Conservation (phyloP, 2,329 filamentous ascomycete species). For the Colletotrichum musae region DNA sequence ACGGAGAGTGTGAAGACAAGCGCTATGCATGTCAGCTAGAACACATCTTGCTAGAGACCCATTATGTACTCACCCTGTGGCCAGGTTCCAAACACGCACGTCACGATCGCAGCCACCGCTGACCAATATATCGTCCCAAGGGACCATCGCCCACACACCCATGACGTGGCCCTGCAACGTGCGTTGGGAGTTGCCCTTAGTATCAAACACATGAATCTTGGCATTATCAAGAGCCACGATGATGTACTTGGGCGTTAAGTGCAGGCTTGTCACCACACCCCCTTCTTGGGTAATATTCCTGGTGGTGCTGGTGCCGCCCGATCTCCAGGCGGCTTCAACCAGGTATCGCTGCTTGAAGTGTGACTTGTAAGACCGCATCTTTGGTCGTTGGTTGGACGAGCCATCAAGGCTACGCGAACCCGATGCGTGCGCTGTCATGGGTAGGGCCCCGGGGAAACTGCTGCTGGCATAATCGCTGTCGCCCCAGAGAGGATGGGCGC, state of each 20-base stretch:
- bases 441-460: slow-evolving; percentile 62
- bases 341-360: slow-evolving; percentile 99
- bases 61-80: slow-evolving; percentile 80
- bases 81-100: slow-evolving; percentile 96
- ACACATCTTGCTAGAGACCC: background rate
- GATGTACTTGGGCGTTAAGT: slow-evolving; percentile 95
- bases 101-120: slow-evolving; percentile 97
- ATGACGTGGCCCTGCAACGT: slow-evolving; percentile 96
- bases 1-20: slow-evolving; percentile 84
- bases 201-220: slow-evolving; percentile 98
- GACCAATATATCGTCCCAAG: slow-evolving; percentile 94
- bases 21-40: slow-evolving; percentile 60
- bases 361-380: slow-evolving; percentile 88
- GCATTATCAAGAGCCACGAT: slow-evolving; percentile 98
- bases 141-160: slow-evolving; percentile 99
- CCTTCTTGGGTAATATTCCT: slow-evolving; percentile 96
- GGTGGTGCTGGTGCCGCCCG: slow-evolving; percentile 86
- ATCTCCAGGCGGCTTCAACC: slow-evolving; percentile 96
- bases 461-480: slow-evolving; percentile 50
- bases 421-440: slow-evolving; percentile 52
- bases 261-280: slow-evolving; percentile 95
- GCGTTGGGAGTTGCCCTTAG: slow-evolving; percentile 87
- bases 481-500: slow-evolving; percentile 32
- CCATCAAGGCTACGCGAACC: slow-evolving; percentile 71
- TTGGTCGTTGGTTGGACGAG: slow-evolving; percentile 64